These are phyloP conservation scores for Colletotrichum musae DNA, from an alignment of 2,329 filamentous ascomycete species.

Conservation along the genomic window DNA sequence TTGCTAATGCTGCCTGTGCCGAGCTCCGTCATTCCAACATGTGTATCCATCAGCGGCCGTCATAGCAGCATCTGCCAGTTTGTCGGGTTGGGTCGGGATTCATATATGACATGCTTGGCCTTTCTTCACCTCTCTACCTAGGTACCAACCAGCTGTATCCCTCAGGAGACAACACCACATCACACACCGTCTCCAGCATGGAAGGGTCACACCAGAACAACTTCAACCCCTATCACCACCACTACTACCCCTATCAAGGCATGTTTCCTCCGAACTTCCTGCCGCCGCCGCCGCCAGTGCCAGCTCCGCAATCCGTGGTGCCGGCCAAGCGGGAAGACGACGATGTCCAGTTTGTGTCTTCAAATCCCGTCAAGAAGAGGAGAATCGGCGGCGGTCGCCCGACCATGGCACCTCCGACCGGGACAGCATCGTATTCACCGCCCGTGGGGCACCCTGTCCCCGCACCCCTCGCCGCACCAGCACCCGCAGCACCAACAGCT, in stretches of 20 bases:
- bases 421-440: slow-evolving; percentile 4
- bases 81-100: slow-evolving; percentile 21
- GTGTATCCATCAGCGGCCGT: slow-evolving; percentile 10
- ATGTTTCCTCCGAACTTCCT: slow-evolving; percentile 35
- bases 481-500: too few species aligned
- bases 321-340: slow-evolving; percentile 53
- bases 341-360: slow-evolving; percentile 62
- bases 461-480: background rate
- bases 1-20: slow-evolving; percentile 23
- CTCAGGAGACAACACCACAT: slow-evolving; percentile 3
- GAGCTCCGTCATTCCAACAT: slow-evolving; percentile 36
- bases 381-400: slow-evolving; percentile 23
- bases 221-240: background rate
- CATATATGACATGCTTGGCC: slow-evolving; percentile 39
- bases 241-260: slow-evolving; percentile 1
- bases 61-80: slow-evolving; percentile 1
- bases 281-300: background rate
- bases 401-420: slow-evolving; percentile 20
- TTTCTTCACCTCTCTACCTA: background rate
- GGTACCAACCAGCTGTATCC: slow-evolving; percentile 16
- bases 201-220: slow-evolving; percentile 26
- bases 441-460: slow-evolving; percentile 1
- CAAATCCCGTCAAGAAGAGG: slow-evolving; percentile 58
- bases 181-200: slow-evolving; percentile 13
- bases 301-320: slow-evolving; percentile 10